Conservation (phyloP, 2,329 filamentous ascomycete species). For the Pseudofabraea citricarpa region DNA sequence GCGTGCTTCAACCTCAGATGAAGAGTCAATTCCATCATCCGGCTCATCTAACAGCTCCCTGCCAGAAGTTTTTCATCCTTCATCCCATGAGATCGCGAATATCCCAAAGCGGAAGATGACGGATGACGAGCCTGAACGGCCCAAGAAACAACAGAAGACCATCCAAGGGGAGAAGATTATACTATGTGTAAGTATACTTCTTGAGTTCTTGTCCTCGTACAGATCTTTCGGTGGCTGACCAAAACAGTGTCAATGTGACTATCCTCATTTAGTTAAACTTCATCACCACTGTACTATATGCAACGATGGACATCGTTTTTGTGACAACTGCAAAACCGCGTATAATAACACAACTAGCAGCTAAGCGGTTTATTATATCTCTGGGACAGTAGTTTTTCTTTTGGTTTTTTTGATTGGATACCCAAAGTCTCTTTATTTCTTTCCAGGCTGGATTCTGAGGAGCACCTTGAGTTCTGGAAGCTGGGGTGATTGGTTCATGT, state of each 20-base stretch:
- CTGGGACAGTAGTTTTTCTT: no score
- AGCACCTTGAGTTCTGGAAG: no score
- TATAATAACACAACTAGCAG: background rate
- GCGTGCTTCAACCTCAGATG: constrained; percentile 1
- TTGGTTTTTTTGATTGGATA: no score
- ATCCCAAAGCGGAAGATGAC: background rate
- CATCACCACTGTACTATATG: background rate
- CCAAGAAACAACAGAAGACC: background rate
- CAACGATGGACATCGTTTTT: background rate
- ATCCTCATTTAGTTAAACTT: background rate
- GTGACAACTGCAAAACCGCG: background rate
- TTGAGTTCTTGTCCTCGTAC: background rate
- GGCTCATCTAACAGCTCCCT: background rate
- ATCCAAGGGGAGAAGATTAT: background rate
- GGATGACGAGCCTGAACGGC: background rate
- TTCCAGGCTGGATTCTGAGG: no score
- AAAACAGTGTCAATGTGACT: background rate
- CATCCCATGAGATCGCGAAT: no score
- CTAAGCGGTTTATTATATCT: no score
- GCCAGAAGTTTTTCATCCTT: no score
- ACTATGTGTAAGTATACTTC: constrained; percentile 15
- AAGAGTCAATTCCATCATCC: constrained; percentile 1
- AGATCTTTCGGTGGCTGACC: background rate
- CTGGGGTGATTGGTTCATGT: no score
- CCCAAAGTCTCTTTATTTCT: no score